Evolutionary conservation across 495 filamentous ascomycete genomes (phyloP).

Genomic region (Letharia columbiana): DNA sequence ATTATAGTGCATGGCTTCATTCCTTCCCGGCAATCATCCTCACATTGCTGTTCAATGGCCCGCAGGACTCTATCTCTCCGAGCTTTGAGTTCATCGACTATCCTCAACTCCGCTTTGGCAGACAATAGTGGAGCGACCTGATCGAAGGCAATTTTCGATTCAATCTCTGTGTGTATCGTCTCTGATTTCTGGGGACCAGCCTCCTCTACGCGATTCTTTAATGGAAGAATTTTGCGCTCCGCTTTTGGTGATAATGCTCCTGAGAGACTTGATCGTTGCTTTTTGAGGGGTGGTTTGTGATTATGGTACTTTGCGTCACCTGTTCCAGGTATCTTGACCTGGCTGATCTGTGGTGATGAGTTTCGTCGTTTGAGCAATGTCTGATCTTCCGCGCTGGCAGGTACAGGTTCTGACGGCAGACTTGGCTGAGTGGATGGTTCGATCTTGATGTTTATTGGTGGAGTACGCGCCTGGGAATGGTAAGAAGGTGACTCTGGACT

Average conservation of each 20-base stretch:
- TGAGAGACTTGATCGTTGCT: conserved; percentile 4
- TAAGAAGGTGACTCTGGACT: conserved; percentile 25
- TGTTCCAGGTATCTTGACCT: neutral
- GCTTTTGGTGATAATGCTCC: neutral
- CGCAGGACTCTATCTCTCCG: neutral
- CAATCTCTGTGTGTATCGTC: conserved; percentile 21
- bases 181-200: neutral
- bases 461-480: conserved; percentile 22
- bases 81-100: neutral
- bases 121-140: neutral
- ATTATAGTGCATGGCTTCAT: conserved; percentile 1
- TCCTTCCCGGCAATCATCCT: conserved; percentile 1
- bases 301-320: neutral
- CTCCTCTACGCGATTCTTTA: neutral
- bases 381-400: neutral
- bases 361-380: conserved; percentile 1
- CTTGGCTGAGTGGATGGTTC: conserved; percentile 25
- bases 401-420: conserved; percentile 24
- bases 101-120: conserved; percentile 6
- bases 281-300: conserved; percentile 7
- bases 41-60: conserved; percentile 1
- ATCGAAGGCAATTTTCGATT: neutral
- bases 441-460: conserved; percentile 16
- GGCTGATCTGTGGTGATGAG: conserved; percentile 1
- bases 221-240: neutral